Evolutionary conservation across 495 filamentous ascomycete genomes (phyloP).

Genomic region (Hypoxylon fragiforme): DNA sequence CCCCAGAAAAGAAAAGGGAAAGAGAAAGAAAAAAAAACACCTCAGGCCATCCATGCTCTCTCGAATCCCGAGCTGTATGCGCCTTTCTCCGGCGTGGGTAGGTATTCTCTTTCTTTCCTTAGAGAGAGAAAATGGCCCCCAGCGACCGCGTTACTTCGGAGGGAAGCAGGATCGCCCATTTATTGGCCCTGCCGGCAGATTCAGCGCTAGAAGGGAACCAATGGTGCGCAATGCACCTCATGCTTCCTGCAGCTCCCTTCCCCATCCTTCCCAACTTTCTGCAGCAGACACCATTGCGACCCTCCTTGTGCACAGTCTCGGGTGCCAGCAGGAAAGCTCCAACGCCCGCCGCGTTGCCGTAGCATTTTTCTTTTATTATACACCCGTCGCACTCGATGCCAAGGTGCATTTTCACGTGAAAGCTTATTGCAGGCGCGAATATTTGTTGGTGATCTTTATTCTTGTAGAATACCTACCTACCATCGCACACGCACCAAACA

Average conservation of each 20-base stretch:
- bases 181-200: slow-evolving; percentile 3
- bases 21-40: not conserved
- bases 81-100: not conserved
- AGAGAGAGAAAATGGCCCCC: slow-evolving; percentile 1
- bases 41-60: slow-evolving; percentile 9
- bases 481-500: no score
- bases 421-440: no score
- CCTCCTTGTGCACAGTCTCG: slow-evolving; percentile 6
- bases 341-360: not conserved
- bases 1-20: slow-evolving; percentile 20
- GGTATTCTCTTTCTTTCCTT: not conserved
- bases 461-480: no score
- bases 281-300: not conserved
- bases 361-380: no score
- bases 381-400: no score
- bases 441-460: no score
- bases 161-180: slow-evolving; percentile 1
- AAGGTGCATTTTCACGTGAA: no score
- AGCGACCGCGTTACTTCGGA: slow-evolving; percentile 23
- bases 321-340: slow-evolving; percentile 2
- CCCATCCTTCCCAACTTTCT: not conserved
- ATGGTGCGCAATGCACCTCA: slow-evolving; percentile 12
- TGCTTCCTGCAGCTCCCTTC: not conserved
- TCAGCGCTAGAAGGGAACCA: slow-evolving; percentile 5
- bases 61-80: slow-evolving; percentile 31